Percentiles rank a stretch among this genome's conserved stretches.
Evolutionary conservation across 148 eudicot species (phyloP).

Genomic region (Rhododendron simsii): DNA sequence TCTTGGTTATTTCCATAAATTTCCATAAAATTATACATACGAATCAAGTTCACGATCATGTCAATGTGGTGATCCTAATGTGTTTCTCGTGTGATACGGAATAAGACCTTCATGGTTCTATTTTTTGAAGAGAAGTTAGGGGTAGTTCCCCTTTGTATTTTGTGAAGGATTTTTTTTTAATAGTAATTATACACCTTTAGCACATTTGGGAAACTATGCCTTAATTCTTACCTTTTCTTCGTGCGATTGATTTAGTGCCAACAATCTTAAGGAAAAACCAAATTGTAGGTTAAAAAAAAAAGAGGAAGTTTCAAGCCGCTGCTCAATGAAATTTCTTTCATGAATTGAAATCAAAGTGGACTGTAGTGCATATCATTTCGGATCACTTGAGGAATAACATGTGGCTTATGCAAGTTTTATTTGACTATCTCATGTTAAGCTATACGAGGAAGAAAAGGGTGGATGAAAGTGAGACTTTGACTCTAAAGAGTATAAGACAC

Average conservation of each 20-base stretch:
- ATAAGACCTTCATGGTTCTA: neutral
- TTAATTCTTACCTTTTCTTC: no score
- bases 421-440: slow-evolving; percentile 1
- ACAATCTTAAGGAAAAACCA: no score
- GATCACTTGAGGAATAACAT: no score
- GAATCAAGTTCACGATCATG: neutral
- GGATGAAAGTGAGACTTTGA: slow-evolving; percentile 56
- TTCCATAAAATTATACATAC: neutral
- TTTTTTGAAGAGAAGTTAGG: no score
- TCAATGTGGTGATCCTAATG: neutral
- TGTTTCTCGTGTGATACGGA: neutral
- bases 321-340: no score
- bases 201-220: no score
- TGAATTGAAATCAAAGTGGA: neutral
- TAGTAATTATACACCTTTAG: no score
- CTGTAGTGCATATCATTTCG: neutral
- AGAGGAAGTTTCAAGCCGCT: no score
- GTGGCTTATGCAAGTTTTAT: neutral
- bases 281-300: no score
- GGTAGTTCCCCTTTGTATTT: no score
- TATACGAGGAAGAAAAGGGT: slow-evolving; percentile 28
- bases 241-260: no score
- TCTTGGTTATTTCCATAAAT: neutral
- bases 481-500: slow-evolving; percentile 49
- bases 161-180: no score